These are phyloP conservation scores for Crithidia expoeki DNA, from an alignment of 208 protist species.

Conservation along the genomic window DNA sequence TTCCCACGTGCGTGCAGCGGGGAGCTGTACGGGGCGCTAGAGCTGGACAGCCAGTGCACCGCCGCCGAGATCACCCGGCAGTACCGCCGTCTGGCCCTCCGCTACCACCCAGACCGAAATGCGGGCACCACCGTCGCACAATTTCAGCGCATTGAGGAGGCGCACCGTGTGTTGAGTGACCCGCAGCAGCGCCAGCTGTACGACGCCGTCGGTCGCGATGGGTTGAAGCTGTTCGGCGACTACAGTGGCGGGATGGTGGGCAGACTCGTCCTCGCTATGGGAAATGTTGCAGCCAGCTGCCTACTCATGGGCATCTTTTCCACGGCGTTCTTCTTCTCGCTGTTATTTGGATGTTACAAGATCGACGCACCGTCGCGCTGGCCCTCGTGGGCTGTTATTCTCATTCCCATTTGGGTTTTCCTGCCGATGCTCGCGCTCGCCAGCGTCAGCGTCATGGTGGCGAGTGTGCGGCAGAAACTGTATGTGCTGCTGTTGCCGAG, in stretches of 20 bases:
- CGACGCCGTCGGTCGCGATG: constrained; percentile 95
- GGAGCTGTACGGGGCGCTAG: constrained; percentile 79
- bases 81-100: constrained; percentile 86
- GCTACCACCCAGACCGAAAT: constrained; percentile 91
- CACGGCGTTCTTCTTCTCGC: constrained; percentile 14
- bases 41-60: constrained; percentile 52
- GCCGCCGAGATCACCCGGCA: constrained; percentile 77
- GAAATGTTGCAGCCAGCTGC: constrained; percentile 24
- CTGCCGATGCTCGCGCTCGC: constrained; percentile 33
- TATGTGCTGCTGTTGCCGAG: constrained; percentile 29
- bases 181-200: constrained; percentile 95
- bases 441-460: constrained; percentile 21
- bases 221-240: constrained; percentile 82
- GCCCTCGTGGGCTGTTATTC: constrained; percentile 36
- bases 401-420: constrained; percentile 48
- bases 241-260: constrained; percentile 32
- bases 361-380: constrained; percentile 16
- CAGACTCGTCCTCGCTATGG: constrained; percentile 27
- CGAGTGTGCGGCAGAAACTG: constrained; percentile 9
- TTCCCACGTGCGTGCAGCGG: constrained; percentile 49
- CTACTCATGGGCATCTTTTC: constrained; percentile 20
- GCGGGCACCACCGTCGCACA: constrained; percentile 64
- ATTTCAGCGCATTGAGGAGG: constrained; percentile 93
- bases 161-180: constrained; percentile 97
- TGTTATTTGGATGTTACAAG: constrained; percentile 35